phyloP scores from a whole-genome alignment of 768 basidiomycete species.

The Phallus indusiatus region DNA sequence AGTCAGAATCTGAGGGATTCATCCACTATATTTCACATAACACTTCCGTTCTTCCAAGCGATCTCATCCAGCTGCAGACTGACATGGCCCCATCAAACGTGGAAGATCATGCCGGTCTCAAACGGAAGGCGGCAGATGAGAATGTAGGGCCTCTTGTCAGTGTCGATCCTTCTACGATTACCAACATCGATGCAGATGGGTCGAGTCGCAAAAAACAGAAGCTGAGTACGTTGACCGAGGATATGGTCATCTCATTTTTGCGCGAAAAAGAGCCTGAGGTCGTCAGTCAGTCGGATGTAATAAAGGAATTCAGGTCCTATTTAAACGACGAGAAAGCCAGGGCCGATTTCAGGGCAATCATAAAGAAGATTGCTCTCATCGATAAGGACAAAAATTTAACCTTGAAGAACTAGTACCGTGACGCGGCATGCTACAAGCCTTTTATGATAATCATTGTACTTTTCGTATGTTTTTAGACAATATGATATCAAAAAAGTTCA shows the following conservation, averaged over 20 bases:
- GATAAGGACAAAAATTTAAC: slow-evolving; percentile 55
- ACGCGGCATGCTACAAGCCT: too few species aligned
- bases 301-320: slow-evolving; percentile 70
- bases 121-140: slow-evolving; percentile 50
- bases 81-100: too few species aligned
- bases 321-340: slow-evolving; percentile 55
- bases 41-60: slow-evolving; percentile 8
- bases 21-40: background rate
- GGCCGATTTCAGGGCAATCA: slow-evolving; percentile 63
- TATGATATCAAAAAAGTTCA: background rate
- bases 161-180: slow-evolving; percentile 4
- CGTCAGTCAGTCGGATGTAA: slow-evolving; percentile 70
- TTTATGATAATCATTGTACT: too few species aligned
- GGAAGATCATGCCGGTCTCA: slow-evolving; percentile 38
- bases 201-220: slow-evolving; percentile 5
- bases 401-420: slow-evolving; percentile 26
- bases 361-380: slow-evolving; percentile 73
- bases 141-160: slow-evolving; percentile 7
- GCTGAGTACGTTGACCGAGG: slow-evolving; percentile 41
- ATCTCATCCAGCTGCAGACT: slow-evolving; percentile 33
- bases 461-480: background rate
- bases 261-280: slow-evolving; percentile 48
- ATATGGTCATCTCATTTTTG: slow-evolving; percentile 68
- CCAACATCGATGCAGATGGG: too few species aligned
- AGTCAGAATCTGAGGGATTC: slow-evolving; percentile 9